Evolutionary conservation across 1,139 yeast genomes (phyloP).

Genomic region (Candida glucosophila): DNA sequence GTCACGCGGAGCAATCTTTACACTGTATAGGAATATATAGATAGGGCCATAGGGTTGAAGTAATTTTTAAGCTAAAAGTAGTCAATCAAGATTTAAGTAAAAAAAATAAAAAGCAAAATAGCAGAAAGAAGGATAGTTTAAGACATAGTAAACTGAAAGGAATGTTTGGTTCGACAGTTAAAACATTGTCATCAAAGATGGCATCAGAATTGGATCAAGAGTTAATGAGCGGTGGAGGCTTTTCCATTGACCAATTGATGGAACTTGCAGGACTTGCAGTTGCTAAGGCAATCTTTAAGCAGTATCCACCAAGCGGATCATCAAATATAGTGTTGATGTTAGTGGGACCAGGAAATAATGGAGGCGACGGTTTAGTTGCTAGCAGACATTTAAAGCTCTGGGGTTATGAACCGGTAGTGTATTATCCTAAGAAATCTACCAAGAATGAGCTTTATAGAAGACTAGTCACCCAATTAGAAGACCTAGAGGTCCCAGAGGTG

Average conservation of each 20-base stretch:
- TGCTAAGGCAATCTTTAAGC: slow-evolving; percentile 71
- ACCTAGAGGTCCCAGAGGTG: slow-evolving; percentile 42
- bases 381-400: slow-evolving; percentile 81
- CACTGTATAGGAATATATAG: too few relatives aligned
- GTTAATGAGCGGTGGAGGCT: slow-evolving; percentile 77
- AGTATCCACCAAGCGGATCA: slow-evolving; percentile 36
- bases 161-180: slow-evolving; percentile 9
- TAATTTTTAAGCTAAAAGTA: too few relatives aligned
- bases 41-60: too few relatives aligned
- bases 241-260: slow-evolving; percentile 90
- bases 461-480: slow-evolving; percentile 51
- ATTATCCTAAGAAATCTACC: slow-evolving; percentile 53
- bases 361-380: slow-evolving; percentile 94
- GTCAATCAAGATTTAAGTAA: too few relatives aligned
- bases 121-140: slow-evolving; percentile 2
- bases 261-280: slow-evolving; percentile 93
- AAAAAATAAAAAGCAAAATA: too few relatives aligned
- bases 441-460: slow-evolving; percentile 35
- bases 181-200: slow-evolving; percentile 48
- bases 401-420: slow-evolving; percentile 64
- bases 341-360: slow-evolving; percentile 95
- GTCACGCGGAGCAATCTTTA: too few relatives aligned
- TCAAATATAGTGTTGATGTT: slow-evolving; percentile 49
- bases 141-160: neutral
- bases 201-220: slow-evolving; percentile 81